Percentiles rank a stretch among this genome's conserved stretches.
phyloP scores from a whole-genome alignment of 768 basidiomycete genomes.

The Plicaturopsis crispa region DNA sequence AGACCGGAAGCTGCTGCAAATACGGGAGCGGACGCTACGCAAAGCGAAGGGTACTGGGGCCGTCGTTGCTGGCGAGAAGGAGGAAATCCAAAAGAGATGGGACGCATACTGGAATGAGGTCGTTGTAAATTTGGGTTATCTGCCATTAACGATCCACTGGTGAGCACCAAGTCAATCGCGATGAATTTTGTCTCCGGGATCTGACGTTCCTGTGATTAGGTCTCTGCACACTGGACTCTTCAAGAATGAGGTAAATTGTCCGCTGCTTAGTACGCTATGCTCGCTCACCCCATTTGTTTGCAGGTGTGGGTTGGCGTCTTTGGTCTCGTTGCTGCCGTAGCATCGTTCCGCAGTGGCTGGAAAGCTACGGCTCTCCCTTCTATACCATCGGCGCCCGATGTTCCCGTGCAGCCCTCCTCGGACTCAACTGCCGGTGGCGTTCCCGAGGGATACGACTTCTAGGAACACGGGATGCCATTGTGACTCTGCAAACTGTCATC shows the following conservation, averaged over 20 bases:
- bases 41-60: conserved; percentile 49
- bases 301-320: conserved; percentile 34
- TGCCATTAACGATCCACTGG: conserved; percentile 87
- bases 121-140: conserved; percentile 62
- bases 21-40: conserved; percentile 45
- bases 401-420: conserved; percentile 8
- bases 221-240: conserved; percentile 64
- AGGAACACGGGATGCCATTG: not conserved
- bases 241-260: conserved; percentile 47
- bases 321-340: conserved; percentile 42
- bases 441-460: not conserved
- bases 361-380: conserved; percentile 50
- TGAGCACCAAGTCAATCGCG: too few species aligned
- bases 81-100: conserved; percentile 52
- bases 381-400: conserved; percentile 7
- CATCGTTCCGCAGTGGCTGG: conserved; percentile 66
- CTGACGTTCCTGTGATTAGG: conserved; percentile 28
- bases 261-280: not conserved
- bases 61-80: conserved; percentile 39
- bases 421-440: not conserved
- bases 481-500: too few species aligned
- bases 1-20: conserved; percentile 51
- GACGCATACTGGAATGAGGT: conserved; percentile 66
- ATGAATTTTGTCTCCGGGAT: not conserved
- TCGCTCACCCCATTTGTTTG: not conserved